Evolutionary conservation across 441 rosid species (phyloP), one percentile per base, ranked within the genome.

Genomic region (Brassica hybrid): DNA sequence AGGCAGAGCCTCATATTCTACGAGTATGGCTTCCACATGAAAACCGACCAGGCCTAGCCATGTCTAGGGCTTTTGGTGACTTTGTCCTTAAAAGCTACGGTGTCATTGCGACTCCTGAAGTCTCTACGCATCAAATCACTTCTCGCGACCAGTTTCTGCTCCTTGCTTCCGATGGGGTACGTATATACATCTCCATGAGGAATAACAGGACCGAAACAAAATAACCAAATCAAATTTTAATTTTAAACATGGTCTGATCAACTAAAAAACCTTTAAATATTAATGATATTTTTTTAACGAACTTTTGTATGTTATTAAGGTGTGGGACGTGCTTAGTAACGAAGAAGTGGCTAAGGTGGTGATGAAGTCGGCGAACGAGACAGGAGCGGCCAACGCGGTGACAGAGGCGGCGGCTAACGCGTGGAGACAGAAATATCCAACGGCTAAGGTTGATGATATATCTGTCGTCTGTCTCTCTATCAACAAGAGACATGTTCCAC

Each of bases 41-140:
- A 74, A 89, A 94, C 83, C 32, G 73, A 7, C 98, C 97, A 1
- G 98, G 97, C 13, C 71, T 92, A 10, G 98, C 98, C 64, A 92
- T 94, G 96, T 87, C 98, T 10, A 82, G 98, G 21, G 92, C 97
- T 69, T 89, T 94, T 0, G 97, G 98, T 2, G 94, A 92, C 71
- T 92, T 86, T 63, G 58, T 88, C 12, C 92, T 92, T 8, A 89
- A 94, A 79, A 74, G 84, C 67, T 86, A 89, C 8, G 97, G 98
- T 57, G 73, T 92, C 7, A 92, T 88, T 32, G 91, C 96, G 0
- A 71, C 83, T 27, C 98, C 98, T 0, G 84, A 94, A 1, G 74
- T 94, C 77, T 87, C 91, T 64, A 59, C 67, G 65, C 91, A 72
- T 83, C 89, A 84, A 9, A 67, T 94, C 62, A 81, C 87, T 70